Base-by-base conservation (phyloP, 306 rosid species). In the Benincasa hispida region DNA sequence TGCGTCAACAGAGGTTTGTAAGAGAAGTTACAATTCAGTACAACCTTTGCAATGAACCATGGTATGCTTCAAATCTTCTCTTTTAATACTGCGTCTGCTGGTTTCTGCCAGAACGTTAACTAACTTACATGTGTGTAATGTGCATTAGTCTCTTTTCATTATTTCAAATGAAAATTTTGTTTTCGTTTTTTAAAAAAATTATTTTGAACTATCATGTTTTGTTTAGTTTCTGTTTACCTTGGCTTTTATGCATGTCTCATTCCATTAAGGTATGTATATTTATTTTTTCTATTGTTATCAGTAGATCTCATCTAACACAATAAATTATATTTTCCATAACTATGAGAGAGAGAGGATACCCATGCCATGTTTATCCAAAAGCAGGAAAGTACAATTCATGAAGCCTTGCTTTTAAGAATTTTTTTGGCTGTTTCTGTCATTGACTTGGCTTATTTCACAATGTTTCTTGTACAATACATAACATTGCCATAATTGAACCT, bases 41-140 rank as follows among this genome's bases (percentile, higher is more conserved):
- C 92, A 93, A 93, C 88, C 97, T 93, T 83, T 93, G 97, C 91
- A 93, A 93, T 83, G 98, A 93, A 78, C 98, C 98, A 34, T 93
- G 97, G 98, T 93, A 90, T 56, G 12, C 30, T 66, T 25, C 63
- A 62, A 53, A 74, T 58, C 61, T 63, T 58, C 58, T 59, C 55
- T 67, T 25, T 73, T 54, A 65, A 45, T 25, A 14, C 75, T 70
- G 41, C 39, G 13, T 48, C 57, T 42, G 9, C 58, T 27, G 76
- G 41, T 27, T 50, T 70, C 18, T 70, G 4, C 55, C 39, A 24
- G 55, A 42, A 70, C 3, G 24, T n/a, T n/a, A n/a, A n/a, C 24
- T 27, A 70, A 27, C 39, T 25, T 32, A 68, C 30, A 24, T n/a
- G 10, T n/a, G n/a, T n/a, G n/a, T n/a, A n/a, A n/a, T n/a, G n/a